Evolutionary conservation across 1,139 yeast species (phyloP).

Genomic region (Zygoascus hellenicus): DNA sequence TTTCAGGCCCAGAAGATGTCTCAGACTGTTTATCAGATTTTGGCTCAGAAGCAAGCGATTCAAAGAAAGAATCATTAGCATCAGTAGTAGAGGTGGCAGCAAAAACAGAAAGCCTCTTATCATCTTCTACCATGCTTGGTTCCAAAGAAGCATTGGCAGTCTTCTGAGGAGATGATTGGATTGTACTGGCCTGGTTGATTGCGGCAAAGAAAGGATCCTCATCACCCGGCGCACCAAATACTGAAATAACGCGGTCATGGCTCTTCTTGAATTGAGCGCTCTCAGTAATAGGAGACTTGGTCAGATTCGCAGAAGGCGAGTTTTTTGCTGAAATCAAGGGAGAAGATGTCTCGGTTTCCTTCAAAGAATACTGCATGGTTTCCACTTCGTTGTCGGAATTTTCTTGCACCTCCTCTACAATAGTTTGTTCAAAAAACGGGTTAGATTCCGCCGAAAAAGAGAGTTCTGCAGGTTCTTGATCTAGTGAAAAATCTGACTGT

Average conservation of each 20-base stretch:
- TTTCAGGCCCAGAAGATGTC: background rate
- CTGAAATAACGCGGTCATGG: slow-evolving; percentile 9
- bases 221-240: slow-evolving; percentile 4
- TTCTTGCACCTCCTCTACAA: background rate
- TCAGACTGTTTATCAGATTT: background rate
- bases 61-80: slow-evolving; percentile 21
- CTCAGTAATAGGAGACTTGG: background rate
- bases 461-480: slow-evolving; percentile 7
- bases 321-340: background rate
- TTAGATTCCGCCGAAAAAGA: slow-evolving; percentile 6
- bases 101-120: slow-evolving; percentile 21
- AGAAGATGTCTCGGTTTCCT: background rate
- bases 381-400: slow-evolving; percentile 2
- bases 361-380: background rate
- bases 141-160: slow-evolving; percentile 2
- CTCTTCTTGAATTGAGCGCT: background rate
- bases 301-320: background rate
- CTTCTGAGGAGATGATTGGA: background rate
- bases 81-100: slow-evolving; percentile 8
- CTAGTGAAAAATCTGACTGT: background rate
- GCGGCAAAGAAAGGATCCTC: slow-evolving; percentile 4
- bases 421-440: slow-evolving; percentile 2
- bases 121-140: slow-evolving; percentile 17
- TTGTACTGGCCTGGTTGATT: background rate
- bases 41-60: slow-evolving; percentile 11